These are phyloP conservation scores for Sonneratia alba DNA, from an alignment of 345 rosid species.

Conservation along the genomic window DNA sequence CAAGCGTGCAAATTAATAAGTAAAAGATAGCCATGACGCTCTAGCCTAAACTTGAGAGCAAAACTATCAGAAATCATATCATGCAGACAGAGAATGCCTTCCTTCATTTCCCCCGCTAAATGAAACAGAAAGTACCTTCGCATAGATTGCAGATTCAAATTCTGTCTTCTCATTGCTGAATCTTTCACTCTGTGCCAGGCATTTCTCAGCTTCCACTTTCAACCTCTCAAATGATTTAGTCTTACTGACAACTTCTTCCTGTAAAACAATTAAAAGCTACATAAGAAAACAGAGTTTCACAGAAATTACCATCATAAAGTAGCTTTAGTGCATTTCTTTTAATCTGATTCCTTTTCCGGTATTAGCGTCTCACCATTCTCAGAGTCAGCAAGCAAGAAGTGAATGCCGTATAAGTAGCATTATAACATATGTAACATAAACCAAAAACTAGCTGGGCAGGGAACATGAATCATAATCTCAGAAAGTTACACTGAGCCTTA, in stretches of 20 bases:
- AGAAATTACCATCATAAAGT: background rate
- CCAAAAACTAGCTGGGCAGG: background rate
- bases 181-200: slow-evolving; percentile 59
- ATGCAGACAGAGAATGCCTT: background rate
- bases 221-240: slow-evolving; percentile 52
- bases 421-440: background rate
- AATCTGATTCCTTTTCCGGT: background rate
- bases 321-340: background rate
- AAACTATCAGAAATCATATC: background rate
- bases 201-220: slow-evolving; percentile 73
- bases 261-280: background rate
- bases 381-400: background rate
- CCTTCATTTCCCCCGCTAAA: background rate
- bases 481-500: slow-evolving; percentile 59
- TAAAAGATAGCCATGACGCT: background rate
- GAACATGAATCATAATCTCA: background rate
- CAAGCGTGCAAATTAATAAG: background rate
- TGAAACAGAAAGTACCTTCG: slow-evolving; percentile 36
- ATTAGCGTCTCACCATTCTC: background rate
- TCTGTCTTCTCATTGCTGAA: slow-evolving; percentile 47
- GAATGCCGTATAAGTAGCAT: background rate
- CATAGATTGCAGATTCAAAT: slow-evolving; percentile 65
- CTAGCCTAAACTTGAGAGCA: background rate
- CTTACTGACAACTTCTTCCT: slow-evolving; percentile 67
- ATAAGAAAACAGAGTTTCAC: background rate